Percentiles rank a stretch among this genome's conserved stretches.
These are phyloP conservation scores for Adiantum capillusveneris DNA, from an alignment of 75 land plant genomes.

Conservation along the genomic window DNA sequence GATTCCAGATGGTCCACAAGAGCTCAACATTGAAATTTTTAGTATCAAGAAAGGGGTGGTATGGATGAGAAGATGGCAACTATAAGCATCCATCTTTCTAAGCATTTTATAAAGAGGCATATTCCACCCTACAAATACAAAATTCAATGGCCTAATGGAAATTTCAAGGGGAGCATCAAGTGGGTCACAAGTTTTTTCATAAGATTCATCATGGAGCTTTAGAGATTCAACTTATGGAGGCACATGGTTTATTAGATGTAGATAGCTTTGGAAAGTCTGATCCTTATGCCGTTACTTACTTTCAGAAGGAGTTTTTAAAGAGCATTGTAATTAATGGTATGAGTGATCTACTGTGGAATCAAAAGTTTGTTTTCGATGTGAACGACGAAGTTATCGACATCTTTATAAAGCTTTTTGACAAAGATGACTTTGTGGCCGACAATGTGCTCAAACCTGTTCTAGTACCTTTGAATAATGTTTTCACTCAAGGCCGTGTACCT, in stretches of 20 bases:
- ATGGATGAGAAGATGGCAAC: constrained; percentile 1
- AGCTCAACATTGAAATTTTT: not conserved
- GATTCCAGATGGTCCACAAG: too few species aligned
- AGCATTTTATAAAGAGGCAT: not conserved
- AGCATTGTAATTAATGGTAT: not conserved
- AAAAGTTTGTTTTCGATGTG: not conserved
- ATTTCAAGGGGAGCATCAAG: not conserved
- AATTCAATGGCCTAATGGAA: constrained; percentile 2
- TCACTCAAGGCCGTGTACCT: too few species aligned
- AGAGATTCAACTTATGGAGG: constrained; percentile 2
- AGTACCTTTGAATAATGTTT: too few species aligned
- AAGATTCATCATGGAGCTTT: constrained; percentile 4
- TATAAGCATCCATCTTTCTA: not conserved
- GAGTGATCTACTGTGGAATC: not conserved
- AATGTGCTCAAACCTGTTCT: not conserved
- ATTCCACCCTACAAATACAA: not conserved
- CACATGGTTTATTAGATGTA: not conserved
- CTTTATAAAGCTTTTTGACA: not conserved
- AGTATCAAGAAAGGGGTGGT: constrained; percentile 2
- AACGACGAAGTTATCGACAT: not conserved
- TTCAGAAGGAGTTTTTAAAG: not conserved
- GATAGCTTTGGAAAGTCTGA: constrained; percentile 2
- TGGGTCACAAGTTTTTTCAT: constrained; percentile 2
- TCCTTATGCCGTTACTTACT: not conserved
- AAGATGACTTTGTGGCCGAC: not conserved